Conservation (phyloP, 495 filamentous ascomycete species). For the Tuber brumale region DNA sequence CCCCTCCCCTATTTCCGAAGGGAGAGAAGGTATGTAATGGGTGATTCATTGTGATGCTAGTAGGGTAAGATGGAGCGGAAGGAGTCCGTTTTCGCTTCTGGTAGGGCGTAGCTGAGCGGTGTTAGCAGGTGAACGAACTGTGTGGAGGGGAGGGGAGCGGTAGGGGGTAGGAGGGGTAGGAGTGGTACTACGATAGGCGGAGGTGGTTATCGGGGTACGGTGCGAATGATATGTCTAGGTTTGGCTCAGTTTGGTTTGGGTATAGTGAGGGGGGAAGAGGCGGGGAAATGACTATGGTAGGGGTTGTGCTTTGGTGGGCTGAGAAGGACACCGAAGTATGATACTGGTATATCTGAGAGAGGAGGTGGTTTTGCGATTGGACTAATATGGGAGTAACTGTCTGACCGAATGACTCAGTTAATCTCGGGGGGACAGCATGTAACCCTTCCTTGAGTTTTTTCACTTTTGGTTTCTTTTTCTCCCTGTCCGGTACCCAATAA, state of each 20-base stretch:
- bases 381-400: not conserved
- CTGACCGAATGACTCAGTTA: not conserved
- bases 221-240: not conserved
- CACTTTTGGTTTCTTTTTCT: not conserved
- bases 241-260: not conserved
- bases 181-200: not conserved
- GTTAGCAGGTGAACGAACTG: not conserved
- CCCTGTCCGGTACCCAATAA: not conserved
- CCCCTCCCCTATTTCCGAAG: not conserved
- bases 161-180: too few species aligned
- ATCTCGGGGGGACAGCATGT: not conserved
- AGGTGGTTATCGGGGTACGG: not conserved
- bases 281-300: not conserved
- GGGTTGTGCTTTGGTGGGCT: not conserved
- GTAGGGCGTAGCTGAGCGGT: not conserved
- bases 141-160: too few species aligned
- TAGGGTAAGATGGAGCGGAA: too few species aligned
- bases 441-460: not conserved
- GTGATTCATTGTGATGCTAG: not conserved
- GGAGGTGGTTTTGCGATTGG: not conserved
- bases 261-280: not conserved
- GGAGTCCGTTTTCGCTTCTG: not conserved
- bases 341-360: not conserved
- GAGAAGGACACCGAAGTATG: not conserved
- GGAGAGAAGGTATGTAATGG: not conserved